phyloP scores from a whole-genome alignment of 176 grass and related monocot genomes.

The Raddia guianensis region DNA sequence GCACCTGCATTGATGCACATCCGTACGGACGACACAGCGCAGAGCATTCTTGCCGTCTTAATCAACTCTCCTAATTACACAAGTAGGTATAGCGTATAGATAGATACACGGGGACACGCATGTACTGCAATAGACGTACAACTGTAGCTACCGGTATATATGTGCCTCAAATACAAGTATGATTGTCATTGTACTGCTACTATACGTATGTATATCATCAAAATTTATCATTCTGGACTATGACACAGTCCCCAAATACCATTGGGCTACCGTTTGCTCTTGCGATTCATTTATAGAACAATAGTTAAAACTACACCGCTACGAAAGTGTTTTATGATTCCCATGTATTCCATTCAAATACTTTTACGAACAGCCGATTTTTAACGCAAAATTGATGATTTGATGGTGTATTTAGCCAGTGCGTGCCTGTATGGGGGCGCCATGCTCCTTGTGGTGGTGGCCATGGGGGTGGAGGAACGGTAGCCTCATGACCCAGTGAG shows the following conservation, averaged over 20 bases:
- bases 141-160: background rate
- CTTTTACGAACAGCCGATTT: too few species aligned
- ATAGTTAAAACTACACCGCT: too few species aligned
- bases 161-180: background rate
- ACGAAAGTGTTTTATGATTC: too few species aligned
- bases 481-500: slow-evolving; percentile 57
- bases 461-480: slow-evolving; percentile 63
- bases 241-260: too few species aligned
- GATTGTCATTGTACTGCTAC: background rate
- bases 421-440: slow-evolving; percentile 70
- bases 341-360: too few species aligned
- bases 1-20: slow-evolving; percentile 59
- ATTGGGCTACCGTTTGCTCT: too few species aligned
- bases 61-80: background rate
- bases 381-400: background rate
- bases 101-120: background rate
- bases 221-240: too few species aligned
- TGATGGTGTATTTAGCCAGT: background rate
- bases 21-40: background rate
- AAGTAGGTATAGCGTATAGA: background rate
- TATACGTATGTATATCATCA: background rate
- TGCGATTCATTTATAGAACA: too few species aligned
- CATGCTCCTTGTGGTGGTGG: slow-evolving; percentile 61
- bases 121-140: background rate
- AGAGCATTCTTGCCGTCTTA: background rate